Base-by-base conservation (phyloP, 768 basidiomycete species). In the Pleurotus tuber-regium region DNA sequence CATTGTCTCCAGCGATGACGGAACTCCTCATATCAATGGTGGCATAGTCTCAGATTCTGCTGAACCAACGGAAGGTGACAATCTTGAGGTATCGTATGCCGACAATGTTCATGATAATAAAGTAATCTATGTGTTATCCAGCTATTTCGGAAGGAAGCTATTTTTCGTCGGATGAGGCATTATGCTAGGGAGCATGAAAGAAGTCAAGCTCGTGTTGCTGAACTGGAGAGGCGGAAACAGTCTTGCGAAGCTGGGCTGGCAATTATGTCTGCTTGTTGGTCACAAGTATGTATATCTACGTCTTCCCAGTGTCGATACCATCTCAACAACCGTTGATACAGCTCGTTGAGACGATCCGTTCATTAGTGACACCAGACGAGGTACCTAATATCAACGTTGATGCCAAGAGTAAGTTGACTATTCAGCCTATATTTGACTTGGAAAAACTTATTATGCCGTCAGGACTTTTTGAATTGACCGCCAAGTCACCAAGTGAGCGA, bases 91-190 rank as follows among this genome's bases (percentile, higher is more conserved):
- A 71, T 66, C 55, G 52, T 25, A 52, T 59, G 43, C 53, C 57
- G 26, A 35, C 23, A 25, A 30, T 33, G 46, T 49, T 59, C 51
- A 57, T 47, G 21, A 43, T 46, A 30, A 54, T 33, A 8, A 49
- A n/a, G 19, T 44, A 9, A 18, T 41, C 55, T 57, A 59, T 47
- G 50, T 59, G 28, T 50, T 39, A 53, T 57, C 21, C 57, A 92
- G 90, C 72, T 79, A n/a, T 92, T 90, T 66, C 82, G 87, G 55
- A 92, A 93, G 66, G 89, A 90, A 59, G 91, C 91, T 36, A 84
- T 93, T 43, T 92, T 83, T 66, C 78, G 91, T 33, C 76, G 88
- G 53, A 92, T 93, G 89, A 83, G 76, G 61, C 82, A 91, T 60
- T 92, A 92, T 66, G 81, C 83, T 50, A 79, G 87, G 54, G 84